A percentile compares a stretch with the other conserved stretches of the same genome.
Evolutionary conservation across 352 stramenopile genomes (phyloP).

Genomic region (Blastocystis sp.): DNA sequence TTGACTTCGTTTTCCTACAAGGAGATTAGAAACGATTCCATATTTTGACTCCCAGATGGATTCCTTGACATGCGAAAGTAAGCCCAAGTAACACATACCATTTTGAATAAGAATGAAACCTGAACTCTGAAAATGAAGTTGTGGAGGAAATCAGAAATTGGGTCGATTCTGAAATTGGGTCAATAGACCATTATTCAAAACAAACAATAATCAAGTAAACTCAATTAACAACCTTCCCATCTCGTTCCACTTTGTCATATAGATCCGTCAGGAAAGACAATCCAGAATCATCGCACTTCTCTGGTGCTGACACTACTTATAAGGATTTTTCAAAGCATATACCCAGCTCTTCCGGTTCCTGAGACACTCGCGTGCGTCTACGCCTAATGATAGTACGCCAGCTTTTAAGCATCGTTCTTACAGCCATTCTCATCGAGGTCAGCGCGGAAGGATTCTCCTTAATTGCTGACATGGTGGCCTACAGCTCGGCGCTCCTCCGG

Average conservation of each 20-base stretch:
- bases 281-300: background rate
- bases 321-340: background rate
- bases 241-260: background rate
- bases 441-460: background rate
- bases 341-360: background rate
- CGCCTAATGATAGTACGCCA: background rate
- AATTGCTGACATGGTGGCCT: constrained; percentile 28
- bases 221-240: background rate
- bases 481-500: background rate
- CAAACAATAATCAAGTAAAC: background rate
- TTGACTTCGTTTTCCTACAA: constrained; percentile 75
- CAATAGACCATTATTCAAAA: background rate
- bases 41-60: background rate
- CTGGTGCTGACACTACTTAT: background rate
- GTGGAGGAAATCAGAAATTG: background rate
- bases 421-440: background rate
- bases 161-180: background rate
- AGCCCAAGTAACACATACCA: background rate
- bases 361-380: background rate
- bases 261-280: background rate
- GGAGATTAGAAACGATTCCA: background rate
- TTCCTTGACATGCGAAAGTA: background rate
- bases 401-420: background rate
- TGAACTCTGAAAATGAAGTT: constrained; percentile 47
- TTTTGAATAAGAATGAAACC: constrained; percentile 55